These are phyloP conservation scores for Orbilia oligospora DNA, from an alignment of 2,329 filamentous ascomycete genomes.

Conservation along the genomic window DNA sequence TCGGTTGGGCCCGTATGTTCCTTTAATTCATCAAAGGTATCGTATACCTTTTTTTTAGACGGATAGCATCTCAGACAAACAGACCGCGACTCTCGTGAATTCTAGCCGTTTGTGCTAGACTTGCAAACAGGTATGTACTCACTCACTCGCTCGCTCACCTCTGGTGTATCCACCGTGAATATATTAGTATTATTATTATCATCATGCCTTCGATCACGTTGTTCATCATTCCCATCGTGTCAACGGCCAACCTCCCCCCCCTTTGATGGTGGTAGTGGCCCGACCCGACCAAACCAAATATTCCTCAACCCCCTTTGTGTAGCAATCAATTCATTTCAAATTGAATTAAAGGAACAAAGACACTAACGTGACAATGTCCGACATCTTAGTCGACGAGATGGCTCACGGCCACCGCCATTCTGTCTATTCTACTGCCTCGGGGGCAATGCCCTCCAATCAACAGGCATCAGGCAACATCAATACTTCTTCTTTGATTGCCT, in stretches of 20 bases:
- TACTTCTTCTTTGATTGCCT: conserved; percentile 88
- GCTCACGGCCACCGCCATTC: conserved; percentile 72
- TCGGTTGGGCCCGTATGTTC: conserved; percentile 47
- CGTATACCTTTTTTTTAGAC: too few species aligned
- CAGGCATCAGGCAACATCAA: conserved; percentile 76
- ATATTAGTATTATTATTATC: too few species aligned
- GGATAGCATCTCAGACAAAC: too few species aligned
- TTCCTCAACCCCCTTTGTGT: background rate
- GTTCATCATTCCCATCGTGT: conserved; percentile 4
- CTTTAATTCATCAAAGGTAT: conserved; percentile 24
- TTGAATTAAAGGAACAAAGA: background rate
- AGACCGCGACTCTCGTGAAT: background rate
- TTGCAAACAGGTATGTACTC: conserved; percentile 25
- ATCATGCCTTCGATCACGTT: conserved; percentile 13
- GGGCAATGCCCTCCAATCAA: conserved; percentile 70
- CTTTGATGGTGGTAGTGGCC: background rate
- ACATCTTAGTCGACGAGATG: conserved; percentile 69
- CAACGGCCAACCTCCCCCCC: background rate
- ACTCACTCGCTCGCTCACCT: too few species aligned
- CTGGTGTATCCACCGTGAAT: too few species aligned
- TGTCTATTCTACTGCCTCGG: conserved; percentile 78
- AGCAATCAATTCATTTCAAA: background rate
- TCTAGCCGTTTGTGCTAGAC: conserved; percentile 30
- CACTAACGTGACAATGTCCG: conserved; percentile 65
- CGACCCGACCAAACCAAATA: background rate